These are phyloP conservation scores for Penicillium digitatum DNA, from an alignment of 2,329 filamentous ascomycete genomes.

Conservation along the genomic window DNA sequence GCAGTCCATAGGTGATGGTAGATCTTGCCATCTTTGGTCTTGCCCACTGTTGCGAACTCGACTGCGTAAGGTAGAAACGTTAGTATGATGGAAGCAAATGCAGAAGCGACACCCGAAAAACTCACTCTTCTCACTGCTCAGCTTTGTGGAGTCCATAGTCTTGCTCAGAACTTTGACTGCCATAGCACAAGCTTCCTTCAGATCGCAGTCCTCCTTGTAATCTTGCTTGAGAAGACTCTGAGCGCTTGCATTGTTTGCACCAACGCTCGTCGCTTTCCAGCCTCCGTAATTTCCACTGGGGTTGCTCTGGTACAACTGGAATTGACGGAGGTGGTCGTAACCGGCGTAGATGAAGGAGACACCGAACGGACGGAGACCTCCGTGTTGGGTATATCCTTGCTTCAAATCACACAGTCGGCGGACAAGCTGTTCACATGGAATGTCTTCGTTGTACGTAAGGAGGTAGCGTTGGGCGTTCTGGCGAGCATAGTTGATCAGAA, in stretches of 20 bases:
- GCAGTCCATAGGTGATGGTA: conserved; percentile 97
- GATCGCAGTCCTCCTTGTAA: conserved; percentile 95
- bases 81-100: conserved; percentile 10
- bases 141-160: conserved; percentile 99
- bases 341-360: conserved; percentile 99
- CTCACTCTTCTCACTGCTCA: conserved; percentile 98
- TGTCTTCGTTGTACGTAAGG: conserved; percentile 99
- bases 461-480: conserved; percentile 96
- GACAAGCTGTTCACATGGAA: conserved; percentile 97
- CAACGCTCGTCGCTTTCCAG: conserved; percentile 97
- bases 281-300: conserved; percentile 98
- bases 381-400: conserved; percentile 98
- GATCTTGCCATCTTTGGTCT: conserved; percentile 91
- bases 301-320: conserved; percentile 99
- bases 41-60: conserved; percentile 96
- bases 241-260: conserved; percentile 96
- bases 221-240: conserved; percentile 98
- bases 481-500: conserved; percentile 99
- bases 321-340: conserved; percentile 91
- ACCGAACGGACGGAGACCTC: conserved; percentile 94
- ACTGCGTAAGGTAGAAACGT: conserved; percentile 52
- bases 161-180: conserved; percentile 99
- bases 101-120: conserved; percentile 19
- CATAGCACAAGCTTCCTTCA: conserved; percentile 95
- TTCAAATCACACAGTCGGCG: conserved; percentile 95